These are phyloP conservation scores for Chamaenerion angustifolium DNA, from an alignment of 345 rosid genomes.

Conservation along the genomic window DNA sequence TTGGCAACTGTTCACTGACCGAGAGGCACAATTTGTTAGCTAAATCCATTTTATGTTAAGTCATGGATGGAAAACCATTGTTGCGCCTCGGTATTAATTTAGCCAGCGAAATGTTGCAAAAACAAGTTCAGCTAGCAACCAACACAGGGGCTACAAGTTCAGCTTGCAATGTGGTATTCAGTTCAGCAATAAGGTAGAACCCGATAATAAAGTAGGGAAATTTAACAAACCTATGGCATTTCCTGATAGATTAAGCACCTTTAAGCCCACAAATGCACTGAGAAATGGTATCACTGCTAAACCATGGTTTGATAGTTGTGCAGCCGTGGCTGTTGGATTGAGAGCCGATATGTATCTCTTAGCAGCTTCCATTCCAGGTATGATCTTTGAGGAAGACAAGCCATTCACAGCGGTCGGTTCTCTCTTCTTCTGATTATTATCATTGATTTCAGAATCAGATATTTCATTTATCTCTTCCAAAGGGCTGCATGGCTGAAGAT, in stretches of 20 bases:
- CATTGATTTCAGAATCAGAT: slow-evolving; percentile 12
- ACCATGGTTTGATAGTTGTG: slow-evolving; percentile 65
- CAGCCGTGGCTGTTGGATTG: slow-evolving; percentile 51
- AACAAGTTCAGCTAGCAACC: too few relatives aligned
- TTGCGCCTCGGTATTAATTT: too few relatives aligned
- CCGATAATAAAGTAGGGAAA: background rate
- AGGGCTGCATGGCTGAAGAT: slow-evolving; percentile 52
- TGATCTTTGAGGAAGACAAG: slow-evolving; percentile 22
- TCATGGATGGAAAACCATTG: too few relatives aligned
- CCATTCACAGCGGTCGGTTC: slow-evolving; percentile 20
- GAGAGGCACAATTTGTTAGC: too few relatives aligned
- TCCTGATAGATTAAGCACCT: slow-evolving; percentile 79
- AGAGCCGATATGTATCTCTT: slow-evolving; percentile 64
- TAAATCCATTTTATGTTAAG: too few relatives aligned
- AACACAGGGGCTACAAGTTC: too few relatives aligned
- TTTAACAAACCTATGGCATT: slow-evolving; percentile 60
- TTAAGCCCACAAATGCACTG: slow-evolving; percentile 60
- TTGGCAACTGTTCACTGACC: too few relatives aligned
- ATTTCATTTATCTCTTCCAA: slow-evolving; percentile 38
- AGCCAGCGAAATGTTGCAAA: too few relatives aligned
- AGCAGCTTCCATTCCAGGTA: slow-evolving; percentile 66
- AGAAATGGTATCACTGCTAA: slow-evolving; percentile 66
- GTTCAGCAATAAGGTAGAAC: background rate
- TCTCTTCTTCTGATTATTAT: slow-evolving; percentile 18
- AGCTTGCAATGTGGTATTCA: too few relatives aligned